Conservation (phyloP, 306 rosid species). For the Cucurbita ficifolia region DNA sequence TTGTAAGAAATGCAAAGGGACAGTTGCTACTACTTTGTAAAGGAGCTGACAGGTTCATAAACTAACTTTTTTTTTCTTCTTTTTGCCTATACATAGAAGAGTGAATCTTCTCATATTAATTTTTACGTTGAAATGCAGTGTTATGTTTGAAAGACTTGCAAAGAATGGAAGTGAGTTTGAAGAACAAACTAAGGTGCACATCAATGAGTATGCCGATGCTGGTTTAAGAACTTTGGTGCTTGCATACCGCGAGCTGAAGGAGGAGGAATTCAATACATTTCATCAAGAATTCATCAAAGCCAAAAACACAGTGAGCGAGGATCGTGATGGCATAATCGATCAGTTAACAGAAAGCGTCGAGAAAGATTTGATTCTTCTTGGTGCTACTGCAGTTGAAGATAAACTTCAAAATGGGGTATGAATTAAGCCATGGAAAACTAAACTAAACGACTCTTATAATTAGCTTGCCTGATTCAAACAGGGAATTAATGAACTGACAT, state of each 20-base stretch:
- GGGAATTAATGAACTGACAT: background rate
- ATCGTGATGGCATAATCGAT: slow-evolving; percentile 64
- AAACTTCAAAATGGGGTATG: slow-evolving; percentile 93
- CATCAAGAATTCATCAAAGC: slow-evolving; percentile 50
- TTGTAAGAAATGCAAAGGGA: slow-evolving; percentile 54
- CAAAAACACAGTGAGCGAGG: slow-evolving; percentile 64
- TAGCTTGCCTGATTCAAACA: background rate
- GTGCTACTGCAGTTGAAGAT: slow-evolving; percentile 99
- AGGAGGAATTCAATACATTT: slow-evolving; percentile 51
- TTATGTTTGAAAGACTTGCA: slow-evolving; percentile 84
- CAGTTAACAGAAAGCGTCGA: slow-evolving; percentile 49
- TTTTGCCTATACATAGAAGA: background rate
- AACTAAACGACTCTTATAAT: background rate
- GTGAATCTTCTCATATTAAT: background rate
- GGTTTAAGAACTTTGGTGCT: slow-evolving; percentile 91
- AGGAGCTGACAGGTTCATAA: slow-evolving; percentile 94
- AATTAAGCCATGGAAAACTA: background rate
- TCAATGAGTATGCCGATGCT: slow-evolving; percentile 88
- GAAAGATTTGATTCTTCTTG: slow-evolving; percentile 85
- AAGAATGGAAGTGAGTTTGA: slow-evolving; percentile 66
- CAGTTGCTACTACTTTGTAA: slow-evolving; percentile 60
- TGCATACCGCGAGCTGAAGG: slow-evolving; percentile 64
- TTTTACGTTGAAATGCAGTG: slow-evolving; percentile 30
- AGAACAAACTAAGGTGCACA: slow-evolving; percentile 54
- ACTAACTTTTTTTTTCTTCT: background rate